A percentile compares a stretch with the other conserved stretches of the same genome.
These are phyloP conservation scores for Mycena capillaripes DNA, from an alignment of 768 basidiomycete genomes.

Conservation along the genomic window DNA sequence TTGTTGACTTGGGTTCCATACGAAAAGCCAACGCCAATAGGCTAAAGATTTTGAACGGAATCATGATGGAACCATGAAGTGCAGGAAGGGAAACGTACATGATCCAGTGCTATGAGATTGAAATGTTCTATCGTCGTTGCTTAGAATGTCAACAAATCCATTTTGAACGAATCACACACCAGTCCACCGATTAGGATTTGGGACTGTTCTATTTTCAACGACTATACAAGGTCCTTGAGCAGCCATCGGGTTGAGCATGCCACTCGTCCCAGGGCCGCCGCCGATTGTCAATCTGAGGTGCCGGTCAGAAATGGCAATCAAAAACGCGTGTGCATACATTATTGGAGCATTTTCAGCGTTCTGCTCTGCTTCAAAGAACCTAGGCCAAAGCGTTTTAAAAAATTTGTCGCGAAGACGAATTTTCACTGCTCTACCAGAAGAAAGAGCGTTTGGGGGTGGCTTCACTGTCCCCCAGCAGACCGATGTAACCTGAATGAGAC, in stretches of 20 bases:
- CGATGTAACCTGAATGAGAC: neutral
- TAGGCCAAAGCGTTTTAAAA: conserved; percentile 39
- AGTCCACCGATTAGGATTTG: too few relatives aligned
- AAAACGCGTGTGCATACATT: conserved; percentile 39
- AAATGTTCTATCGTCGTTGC: conserved; percentile 30
- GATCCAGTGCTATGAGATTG: conserved; percentile 43
- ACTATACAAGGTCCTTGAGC: conserved; percentile 45
- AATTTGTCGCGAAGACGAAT: neutral
- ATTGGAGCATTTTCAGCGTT: conserved; percentile 44
- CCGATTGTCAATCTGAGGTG: conserved; percentile 47
- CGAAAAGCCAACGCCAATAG: conserved; percentile 49
- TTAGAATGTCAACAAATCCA: neutral
- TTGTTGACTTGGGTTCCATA: conserved; percentile 49
- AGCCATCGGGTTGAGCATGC: conserved; percentile 44
- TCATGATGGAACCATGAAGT: neutral
- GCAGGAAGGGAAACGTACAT: conserved; percentile 32
- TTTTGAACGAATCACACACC: too few relatives aligned
- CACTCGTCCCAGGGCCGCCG: conserved; percentile 51
- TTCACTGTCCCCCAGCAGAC: neutral
- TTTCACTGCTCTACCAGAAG: conserved; percentile 31
- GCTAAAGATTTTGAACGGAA: conserved; percentile 35
- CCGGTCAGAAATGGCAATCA: neutral
- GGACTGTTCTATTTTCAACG: conserved; percentile 24
- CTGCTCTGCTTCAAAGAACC: conserved; percentile 50
- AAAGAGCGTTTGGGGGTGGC: conserved; percentile 3